phyloP scores from a whole-genome alignment of 306 rosid species.

The Cercis canadensis region DNA sequence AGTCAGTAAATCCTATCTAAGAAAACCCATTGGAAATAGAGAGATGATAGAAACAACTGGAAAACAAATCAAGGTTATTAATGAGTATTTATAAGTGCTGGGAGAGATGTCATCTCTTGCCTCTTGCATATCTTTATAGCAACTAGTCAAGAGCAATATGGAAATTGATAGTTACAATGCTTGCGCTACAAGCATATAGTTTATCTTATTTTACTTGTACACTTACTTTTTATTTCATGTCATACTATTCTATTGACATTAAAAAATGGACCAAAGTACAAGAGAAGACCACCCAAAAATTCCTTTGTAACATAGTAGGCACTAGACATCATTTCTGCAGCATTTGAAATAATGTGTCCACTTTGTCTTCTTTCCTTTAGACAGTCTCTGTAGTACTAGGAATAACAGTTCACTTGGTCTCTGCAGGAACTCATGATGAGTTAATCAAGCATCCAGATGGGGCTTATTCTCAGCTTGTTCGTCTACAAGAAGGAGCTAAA shows the following conservation, averaged over 20 bases:
- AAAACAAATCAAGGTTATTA: neutral
- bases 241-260: too few relatives aligned
- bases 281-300: too few relatives aligned
- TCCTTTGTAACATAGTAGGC: neutral
- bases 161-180: too few relatives aligned
- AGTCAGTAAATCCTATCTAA: neutral
- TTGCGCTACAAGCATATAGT: too few relatives aligned
- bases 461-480: constrained; percentile 82
- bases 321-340: neutral
- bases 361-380: constrained; percentile 24
- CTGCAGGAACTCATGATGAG: constrained; percentile 72
- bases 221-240: too few relatives aligned
- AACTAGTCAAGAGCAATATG: too few relatives aligned
- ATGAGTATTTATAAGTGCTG: neutral
- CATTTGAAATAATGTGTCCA: constrained; percentile 11
- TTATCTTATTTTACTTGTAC: too few relatives aligned
- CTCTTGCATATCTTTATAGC: too few relatives aligned
- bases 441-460: constrained; percentile 65
- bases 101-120: neutral
- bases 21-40: neutral
- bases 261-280: too few relatives aligned
- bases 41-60: neutral
- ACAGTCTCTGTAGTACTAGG: too few relatives aligned
- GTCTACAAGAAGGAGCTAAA: constrained; percentile 65
- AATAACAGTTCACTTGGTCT: neutral